A percentile compares a stretch with the other conserved stretches of the same genome.
Evolutionary conservation across 768 basidiomycete species (phyloP).

Genomic region (Mycena crocata): DNA sequence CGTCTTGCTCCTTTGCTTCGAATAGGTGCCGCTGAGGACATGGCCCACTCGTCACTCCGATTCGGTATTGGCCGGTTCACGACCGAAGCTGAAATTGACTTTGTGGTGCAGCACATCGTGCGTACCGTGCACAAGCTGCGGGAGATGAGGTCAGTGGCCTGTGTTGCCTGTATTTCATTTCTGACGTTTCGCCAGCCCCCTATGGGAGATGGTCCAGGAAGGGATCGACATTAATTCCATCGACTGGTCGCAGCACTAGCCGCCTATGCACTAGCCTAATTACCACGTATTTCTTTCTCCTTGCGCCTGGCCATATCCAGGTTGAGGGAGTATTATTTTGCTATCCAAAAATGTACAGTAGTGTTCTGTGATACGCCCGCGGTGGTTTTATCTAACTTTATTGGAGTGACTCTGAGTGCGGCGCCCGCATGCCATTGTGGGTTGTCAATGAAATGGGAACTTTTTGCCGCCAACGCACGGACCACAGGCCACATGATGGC

Average conservation of each 20-base stretch:
- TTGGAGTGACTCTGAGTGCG: background rate
- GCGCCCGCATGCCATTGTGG: no score
- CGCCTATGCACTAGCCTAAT: conserved; percentile 15
- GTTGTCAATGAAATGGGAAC: no score
- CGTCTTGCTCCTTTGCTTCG: no score
- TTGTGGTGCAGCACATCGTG: conserved; percentile 89
- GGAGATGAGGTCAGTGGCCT: conserved; percentile 82
- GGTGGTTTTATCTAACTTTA: background rate
- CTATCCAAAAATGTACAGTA: conserved; percentile 31
- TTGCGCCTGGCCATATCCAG: background rate
- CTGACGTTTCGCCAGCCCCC: conserved; percentile 63
- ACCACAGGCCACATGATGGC: conserved; percentile 30
- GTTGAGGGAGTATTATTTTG: conserved; percentile 10
- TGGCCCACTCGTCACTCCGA: conserved; percentile 97
- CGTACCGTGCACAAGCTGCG: conserved; percentile 87
- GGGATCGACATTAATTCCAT: conserved; percentile 96
- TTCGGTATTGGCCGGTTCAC: conserved; percentile 99
- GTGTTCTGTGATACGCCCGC: conserved; percentile 17
- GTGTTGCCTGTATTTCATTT: conserved; percentile 1
- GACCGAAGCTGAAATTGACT: conserved; percentile 96
- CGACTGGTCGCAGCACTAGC: conserved; percentile 87
- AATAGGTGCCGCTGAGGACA: conserved; percentile 96
- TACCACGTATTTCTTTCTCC: conserved; percentile 20
- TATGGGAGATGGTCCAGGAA: conserved; percentile 99
- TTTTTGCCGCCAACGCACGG: conserved; percentile 30